phyloP scores from a whole-genome alignment of 495 filamentous ascomycete genomes.

The Stereocaulon alpinum region DNA sequence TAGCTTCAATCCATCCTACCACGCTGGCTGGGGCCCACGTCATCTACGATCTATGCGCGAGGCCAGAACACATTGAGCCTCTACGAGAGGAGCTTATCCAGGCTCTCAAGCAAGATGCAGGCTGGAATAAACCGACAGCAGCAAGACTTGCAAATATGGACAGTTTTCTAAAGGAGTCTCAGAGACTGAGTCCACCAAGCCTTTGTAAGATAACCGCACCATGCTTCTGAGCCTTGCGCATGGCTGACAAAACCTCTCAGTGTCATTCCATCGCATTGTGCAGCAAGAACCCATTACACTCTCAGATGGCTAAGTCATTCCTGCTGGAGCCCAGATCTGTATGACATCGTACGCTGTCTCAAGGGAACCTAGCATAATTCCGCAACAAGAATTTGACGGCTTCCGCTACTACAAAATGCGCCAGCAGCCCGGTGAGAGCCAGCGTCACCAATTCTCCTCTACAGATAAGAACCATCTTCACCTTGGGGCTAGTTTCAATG shows the following conservation, averaged over 20 bases:
- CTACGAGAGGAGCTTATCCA: constrained; percentile 44
- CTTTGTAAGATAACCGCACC: constrained; percentile 25
- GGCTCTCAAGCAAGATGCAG: constrained; percentile 30
- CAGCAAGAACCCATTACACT: constrained; percentile 16
- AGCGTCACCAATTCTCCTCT: constrained; percentile 34
- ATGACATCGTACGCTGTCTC: constrained; percentile 4
- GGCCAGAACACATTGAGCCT: constrained; percentile 35
- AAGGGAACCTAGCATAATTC: constrained; percentile 9
- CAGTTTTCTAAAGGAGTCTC: constrained; percentile 39
- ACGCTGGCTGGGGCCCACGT: constrained; percentile 11
- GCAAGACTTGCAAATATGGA: constrained; percentile 36
- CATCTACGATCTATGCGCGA: constrained; percentile 38
- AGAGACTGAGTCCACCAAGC: constrained; percentile 29
- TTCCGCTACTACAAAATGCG: constrained; percentile 42
- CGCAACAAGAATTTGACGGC: constrained; percentile 41
- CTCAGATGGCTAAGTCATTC: constrained; percentile 19
- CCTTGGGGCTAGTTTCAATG: constrained; percentile 41
- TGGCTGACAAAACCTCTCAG: neutral
- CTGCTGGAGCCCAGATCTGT: constrained; percentile 15
- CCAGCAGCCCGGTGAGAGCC: constrained; percentile 25
- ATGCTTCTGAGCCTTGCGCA: neutral
- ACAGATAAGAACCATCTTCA: constrained; percentile 34
- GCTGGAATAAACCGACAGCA: constrained; percentile 30
- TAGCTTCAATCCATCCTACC: constrained; percentile 3
- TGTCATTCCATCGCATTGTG: constrained; percentile 2